These are phyloP conservation scores for Apiotrichum montevideense DNA, from an alignment of 1,284 basidiomycete genomes.

Conservation along the genomic window DNA sequence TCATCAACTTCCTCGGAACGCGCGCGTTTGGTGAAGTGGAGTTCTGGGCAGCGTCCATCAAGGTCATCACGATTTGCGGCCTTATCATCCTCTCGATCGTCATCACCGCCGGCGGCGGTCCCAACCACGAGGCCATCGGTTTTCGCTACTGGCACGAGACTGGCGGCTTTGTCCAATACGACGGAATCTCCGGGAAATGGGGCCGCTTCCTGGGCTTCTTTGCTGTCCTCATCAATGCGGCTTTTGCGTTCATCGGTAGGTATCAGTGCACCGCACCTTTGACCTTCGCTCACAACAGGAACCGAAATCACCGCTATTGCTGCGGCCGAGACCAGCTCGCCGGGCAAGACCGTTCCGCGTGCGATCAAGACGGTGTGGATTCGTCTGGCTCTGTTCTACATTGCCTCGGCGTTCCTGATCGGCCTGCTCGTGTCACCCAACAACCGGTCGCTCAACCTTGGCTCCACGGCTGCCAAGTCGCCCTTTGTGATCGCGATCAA, in stretches of 20 bases:
- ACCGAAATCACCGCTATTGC: conserved; percentile 47
- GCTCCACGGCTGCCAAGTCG: conserved; percentile 60
- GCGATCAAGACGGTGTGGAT: conserved; percentile 69
- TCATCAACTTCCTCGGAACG: conserved; percentile 40
- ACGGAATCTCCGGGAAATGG: conserved; percentile 49
- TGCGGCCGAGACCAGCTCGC: conserved; percentile 52
- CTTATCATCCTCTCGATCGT: conserved; percentile 57
- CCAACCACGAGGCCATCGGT: conserved; percentile 42
- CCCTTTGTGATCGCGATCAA: conserved; percentile 70
- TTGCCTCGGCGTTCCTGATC: conserved; percentile 57
- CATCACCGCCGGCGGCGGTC: conserved; percentile 52
- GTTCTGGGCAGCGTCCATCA: conserved; percentile 57
- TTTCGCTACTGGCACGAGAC: conserved; percentile 51
- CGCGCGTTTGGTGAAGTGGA: conserved; percentile 43
- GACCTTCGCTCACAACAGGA: too few species aligned
- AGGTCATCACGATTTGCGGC: conserved; percentile 65
- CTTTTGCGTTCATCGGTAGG: conserved; percentile 19
- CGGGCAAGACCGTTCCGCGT: conserved; percentile 67
- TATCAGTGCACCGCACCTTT: not conserved
- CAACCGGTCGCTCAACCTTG: conserved; percentile 54
- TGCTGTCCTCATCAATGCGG: conserved; percentile 10
- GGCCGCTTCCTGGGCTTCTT: conserved; percentile 30
- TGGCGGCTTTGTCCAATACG: conserved; percentile 42
- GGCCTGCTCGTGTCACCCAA: conserved; percentile 70
- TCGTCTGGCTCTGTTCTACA: conserved; percentile 60